Conservation (phyloP, 768 basidiomycete genomes). For the Sporobolomyces roseus region DNA sequence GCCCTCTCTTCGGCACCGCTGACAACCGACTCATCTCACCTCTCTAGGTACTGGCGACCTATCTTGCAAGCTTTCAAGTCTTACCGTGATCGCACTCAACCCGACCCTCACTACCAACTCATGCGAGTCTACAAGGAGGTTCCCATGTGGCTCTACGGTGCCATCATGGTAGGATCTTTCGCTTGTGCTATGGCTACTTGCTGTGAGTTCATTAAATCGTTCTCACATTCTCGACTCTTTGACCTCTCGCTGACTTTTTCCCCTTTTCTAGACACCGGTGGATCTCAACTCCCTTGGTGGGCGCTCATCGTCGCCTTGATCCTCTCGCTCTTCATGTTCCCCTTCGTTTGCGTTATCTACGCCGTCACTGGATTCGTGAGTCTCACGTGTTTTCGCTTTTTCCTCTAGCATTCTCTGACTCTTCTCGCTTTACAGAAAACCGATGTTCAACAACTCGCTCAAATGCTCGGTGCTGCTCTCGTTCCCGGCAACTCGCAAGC, state of each 20-base stretch:
- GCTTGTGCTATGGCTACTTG: constrained; percentile 32
- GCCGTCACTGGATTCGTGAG: constrained; percentile 57
- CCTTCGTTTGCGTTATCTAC: constrained; percentile 51
- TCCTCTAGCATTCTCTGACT: neutral
- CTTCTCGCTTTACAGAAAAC: neutral
- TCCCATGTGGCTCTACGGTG: constrained; percentile 41
- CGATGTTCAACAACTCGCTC: constrained; percentile 49
- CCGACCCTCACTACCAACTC: constrained; percentile 23
- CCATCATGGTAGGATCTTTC: constrained; percentile 30
- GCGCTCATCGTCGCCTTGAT: constrained; percentile 55
- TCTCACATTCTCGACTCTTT: neutral
- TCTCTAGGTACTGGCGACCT: constrained; percentile 18
- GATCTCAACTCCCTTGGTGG: constrained; percentile 44
- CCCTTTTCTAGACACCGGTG: constrained; percentile 7
- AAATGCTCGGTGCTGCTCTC: constrained; percentile 54
- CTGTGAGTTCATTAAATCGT: constrained; percentile 2
- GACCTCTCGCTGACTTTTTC: neutral
- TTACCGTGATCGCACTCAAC: constrained; percentile 33
- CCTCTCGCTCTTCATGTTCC: constrained; percentile 29
- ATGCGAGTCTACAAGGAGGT: constrained; percentile 11
- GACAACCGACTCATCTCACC: too few relatives aligned
- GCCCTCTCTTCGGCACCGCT: too few relatives aligned
- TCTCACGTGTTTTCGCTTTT: neutral
- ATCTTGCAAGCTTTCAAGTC: constrained; percentile 31
- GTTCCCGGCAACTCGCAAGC: constrained; percentile 63